phyloP scores from a whole-genome alignment of 2,329 filamentous ascomycete genomes.

The Cladorrhinum sp. region DNA sequence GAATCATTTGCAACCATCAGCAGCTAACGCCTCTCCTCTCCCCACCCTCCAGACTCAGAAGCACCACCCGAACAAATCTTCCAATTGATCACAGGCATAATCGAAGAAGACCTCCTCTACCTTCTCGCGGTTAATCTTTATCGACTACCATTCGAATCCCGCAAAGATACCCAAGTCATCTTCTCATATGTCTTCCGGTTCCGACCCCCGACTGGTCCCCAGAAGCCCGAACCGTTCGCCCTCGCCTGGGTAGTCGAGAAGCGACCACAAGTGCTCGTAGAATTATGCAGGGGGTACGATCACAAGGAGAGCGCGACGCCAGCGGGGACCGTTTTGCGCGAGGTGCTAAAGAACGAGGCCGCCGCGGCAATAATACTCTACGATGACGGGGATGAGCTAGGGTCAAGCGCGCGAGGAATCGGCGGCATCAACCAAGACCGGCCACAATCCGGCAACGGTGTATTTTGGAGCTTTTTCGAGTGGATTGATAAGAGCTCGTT shows the following conservation, averaged over 20 bases:
- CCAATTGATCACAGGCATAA: slow-evolving; percentile 77
- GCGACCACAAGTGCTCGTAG: slow-evolving; percentile 80
- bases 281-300: slow-evolving; percentile 85
- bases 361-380: slow-evolving; percentile 90
- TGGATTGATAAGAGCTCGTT: slow-evolving; percentile 98
- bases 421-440: slow-evolving; percentile 73
- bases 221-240: slow-evolving; percentile 73
- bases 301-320: slow-evolving; percentile 88
- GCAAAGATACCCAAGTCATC: slow-evolving; percentile 93
- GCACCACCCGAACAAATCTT: slow-evolving; percentile 83
- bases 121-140: slow-evolving; percentile 79
- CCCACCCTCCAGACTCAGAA: slow-evolving; percentile 65
- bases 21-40: background rate
- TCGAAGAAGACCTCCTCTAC: slow-evolving; percentile 86
- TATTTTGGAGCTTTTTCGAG: slow-evolving; percentile 96
- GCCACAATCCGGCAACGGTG: slow-evolving; percentile 72
- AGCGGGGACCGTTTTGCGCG: slow-evolving; percentile 83
- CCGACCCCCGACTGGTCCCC: slow-evolving; percentile 65
- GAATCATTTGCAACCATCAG: background rate
- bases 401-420: slow-evolving; percentile 72
- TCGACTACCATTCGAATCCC: slow-evolving; percentile 87
- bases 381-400: slow-evolving; percentile 72
- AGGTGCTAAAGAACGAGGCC: slow-evolving; percentile 84
- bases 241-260: slow-evolving; percentile 85
- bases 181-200: slow-evolving; percentile 95